Base-by-base conservation (phyloP, 139 green algal species). In the Axilococcus clingmanii region DNA sequence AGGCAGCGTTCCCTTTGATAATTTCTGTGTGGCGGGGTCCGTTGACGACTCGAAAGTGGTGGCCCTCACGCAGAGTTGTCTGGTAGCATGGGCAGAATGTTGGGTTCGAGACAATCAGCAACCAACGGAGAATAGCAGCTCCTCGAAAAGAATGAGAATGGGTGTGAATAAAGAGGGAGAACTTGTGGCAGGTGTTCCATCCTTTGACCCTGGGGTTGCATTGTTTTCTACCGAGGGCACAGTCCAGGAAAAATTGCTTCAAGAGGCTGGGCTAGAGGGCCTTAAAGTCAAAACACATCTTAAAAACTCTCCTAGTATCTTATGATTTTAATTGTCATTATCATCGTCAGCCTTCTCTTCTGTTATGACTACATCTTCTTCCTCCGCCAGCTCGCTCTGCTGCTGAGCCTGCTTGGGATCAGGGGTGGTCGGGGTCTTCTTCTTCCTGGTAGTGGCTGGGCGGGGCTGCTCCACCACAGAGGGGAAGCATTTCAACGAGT, bases 61-160 rank as follows among this genome's bases (percentile, higher is more conserved):
- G 2, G 27, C 20, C 8, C 36, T 81, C 7, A 61, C 65, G 16
- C 63, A 78, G 67, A 66, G 71, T 15, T 69, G 81, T 4, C 80
- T 91, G 74, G 76, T 93, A 15, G 74, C 82, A 1, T 91, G 80
- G 80, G 82, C 50, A 0, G 80, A 93, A 54, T 58, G 55, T 5
- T 72, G 84, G 50, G 51, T 86, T 19, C 52, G 69, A 2, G 28
- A 34, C 23, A 15, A 33, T 14, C 15, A 19, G n/a, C 9, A 24
- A 30, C n/a, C 29, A 14, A 25, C 16, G 2, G 17, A 27, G 7
- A 32, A 23, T 50, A 12, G 15, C 15, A 22, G 40, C 41, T 28
- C 19, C 41, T 14, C 19, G 37, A 29, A 40, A 20, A 17, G 9
- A 7, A 44, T 38, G 33, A 38, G 33, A 12, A 66, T 66, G 59